Percentiles rank a stretch among this genome's conserved stretches.
phyloP scores from a whole-genome alignment of 192 early-diverging fungal genomes.

The Coemansia sp. region DNA sequence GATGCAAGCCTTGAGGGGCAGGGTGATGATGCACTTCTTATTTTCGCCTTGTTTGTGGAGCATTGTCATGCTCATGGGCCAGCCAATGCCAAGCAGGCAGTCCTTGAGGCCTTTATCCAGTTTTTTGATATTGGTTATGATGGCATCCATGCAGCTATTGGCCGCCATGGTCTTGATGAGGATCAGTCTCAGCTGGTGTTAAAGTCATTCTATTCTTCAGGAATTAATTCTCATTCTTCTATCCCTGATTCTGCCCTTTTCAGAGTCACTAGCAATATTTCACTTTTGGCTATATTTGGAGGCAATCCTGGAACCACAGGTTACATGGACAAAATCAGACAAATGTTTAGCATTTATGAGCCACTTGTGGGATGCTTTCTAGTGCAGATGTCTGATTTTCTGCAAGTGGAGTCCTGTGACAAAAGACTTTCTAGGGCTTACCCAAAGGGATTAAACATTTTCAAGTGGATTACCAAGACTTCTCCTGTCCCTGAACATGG shows the following conservation, averaged over 20 bases:
- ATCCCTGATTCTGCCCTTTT: slow-evolving; percentile 32
- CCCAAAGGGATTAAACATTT: slow-evolving; percentile 69
- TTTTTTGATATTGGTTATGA: not conserved
- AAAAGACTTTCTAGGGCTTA: slow-evolving; percentile 55
- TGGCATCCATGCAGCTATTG: not conserved
- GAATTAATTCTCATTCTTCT: slow-evolving; percentile 10
- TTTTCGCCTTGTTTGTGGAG: not conserved
- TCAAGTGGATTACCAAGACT: slow-evolving; percentile 71
- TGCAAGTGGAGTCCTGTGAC: slow-evolving; percentile 57
- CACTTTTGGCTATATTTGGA: slow-evolving; percentile 82
- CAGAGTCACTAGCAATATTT: not conserved
- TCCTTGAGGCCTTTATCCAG: not conserved
- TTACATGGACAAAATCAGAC: slow-evolving; percentile 77
- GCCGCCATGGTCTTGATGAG: not conserved
- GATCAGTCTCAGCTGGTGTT: not conserved
- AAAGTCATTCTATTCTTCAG: not conserved
- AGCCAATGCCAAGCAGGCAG: not conserved
- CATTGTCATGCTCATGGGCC: not conserved
- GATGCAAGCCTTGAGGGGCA: too few species aligned
- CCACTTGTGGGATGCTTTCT: slow-evolving; percentile 69
- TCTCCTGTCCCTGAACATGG: slow-evolving; percentile 66
- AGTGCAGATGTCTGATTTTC: slow-evolving; percentile 65
- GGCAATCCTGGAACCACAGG: slow-evolving; percentile 85
- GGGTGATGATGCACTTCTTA: not conserved
- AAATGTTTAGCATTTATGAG: slow-evolving; percentile 70